Evolutionary conservation across 768 basidiomycete species (phyloP), one percentile per base, ranked within the genome.

Genomic region (Trametopsis cervina): DNA sequence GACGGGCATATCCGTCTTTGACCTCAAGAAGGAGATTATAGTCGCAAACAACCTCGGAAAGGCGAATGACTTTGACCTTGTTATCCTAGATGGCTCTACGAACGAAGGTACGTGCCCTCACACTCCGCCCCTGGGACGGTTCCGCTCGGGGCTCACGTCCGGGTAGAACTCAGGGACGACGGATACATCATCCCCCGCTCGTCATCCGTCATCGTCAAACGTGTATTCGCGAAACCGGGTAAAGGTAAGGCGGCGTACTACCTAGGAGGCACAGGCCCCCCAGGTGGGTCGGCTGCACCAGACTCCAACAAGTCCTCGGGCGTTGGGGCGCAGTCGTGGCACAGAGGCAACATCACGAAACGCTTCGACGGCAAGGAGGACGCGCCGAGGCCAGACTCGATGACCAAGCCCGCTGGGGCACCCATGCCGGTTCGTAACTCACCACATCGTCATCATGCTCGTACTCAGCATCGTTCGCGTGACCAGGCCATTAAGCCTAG

Each of bases 1-100:
- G 61, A 97, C 95, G 57, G 91, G 92, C 54, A 98, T 99, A 63
- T 93, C 93, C 62, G 92, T 98, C 58, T 98, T 97, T 75, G 96
- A 99, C 70, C 75, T 99, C 68, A 99, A 99, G 73, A 89, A 85
- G 75, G 96, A 98, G 70, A 90, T 99, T 63, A 95, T 99, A 61
- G 72, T 95, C 61, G 88, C 88, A 64, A 97, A 97, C 64, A 92
- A 86, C 65, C 82, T 99, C 69, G 86, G 85, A 72, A 94, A 92
- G 75, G 92, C 90, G 50, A 91, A 86, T 63, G 96, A 99, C 63
- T 97, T 98, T 73, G 96, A 99, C 69, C 77, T 99, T 21, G 79
- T 80, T 44, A 74, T 98, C 33, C 86, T 82, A 63, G 93, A 97
- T 61, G 70, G 80, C 40, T 81, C 85, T 27, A 83, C 87, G 6